Conservation (phyloP, 495 filamentous ascomycete genomes). For the Daldinia loculata region DNA sequence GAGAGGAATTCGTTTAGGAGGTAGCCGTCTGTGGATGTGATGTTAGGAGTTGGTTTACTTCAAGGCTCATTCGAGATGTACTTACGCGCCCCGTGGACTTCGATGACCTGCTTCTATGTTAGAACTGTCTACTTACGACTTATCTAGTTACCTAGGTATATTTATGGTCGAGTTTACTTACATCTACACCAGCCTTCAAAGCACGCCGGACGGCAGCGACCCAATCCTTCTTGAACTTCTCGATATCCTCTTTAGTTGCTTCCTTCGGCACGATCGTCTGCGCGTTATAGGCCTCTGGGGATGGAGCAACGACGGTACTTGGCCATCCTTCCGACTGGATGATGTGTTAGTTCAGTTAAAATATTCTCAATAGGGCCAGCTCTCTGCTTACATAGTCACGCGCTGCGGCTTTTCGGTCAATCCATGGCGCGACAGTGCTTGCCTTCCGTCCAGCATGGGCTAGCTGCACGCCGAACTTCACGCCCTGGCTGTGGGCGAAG, state of each 20-base stretch:
- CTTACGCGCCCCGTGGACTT: slow-evolving; percentile 63
- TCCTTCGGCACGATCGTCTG: slow-evolving; percentile 60
- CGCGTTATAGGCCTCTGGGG: slow-evolving; percentile 62
- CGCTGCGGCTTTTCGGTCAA: slow-evolving; percentile 52
- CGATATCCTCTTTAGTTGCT: slow-evolving; percentile 66
- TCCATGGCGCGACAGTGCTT: slow-evolving; percentile 72
- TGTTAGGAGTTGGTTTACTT: neutral
- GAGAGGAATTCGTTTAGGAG: slow-evolving; percentile 74
- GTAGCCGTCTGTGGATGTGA: slow-evolving; percentile 60
- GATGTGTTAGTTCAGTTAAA: neutral
- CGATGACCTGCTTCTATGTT: slow-evolving; percentile 58
- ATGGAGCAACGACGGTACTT: slow-evolving; percentile 63
- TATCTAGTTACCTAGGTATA: too few species aligned
- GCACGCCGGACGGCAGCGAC: slow-evolving; percentile 63
- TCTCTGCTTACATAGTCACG: slow-evolving; percentile 55
- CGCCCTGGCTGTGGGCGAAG: slow-evolving; percentile 73
- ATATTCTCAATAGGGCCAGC: neutral
- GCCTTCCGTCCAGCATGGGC: slow-evolving; percentile 83
- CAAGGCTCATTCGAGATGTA: neutral
- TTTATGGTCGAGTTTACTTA: slow-evolving; percentile 57
- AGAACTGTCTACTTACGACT: slow-evolving; percentile 6
- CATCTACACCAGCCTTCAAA: slow-evolving; percentile 64
- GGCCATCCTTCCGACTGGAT: slow-evolving; percentile 63
- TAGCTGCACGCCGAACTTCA: slow-evolving; percentile 78
- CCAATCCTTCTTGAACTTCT: slow-evolving; percentile 64